These are phyloP conservation scores for Aureoboletus auriporus DNA, from an alignment of 768 basidiomycete genomes.

Conservation along the genomic window DNA sequence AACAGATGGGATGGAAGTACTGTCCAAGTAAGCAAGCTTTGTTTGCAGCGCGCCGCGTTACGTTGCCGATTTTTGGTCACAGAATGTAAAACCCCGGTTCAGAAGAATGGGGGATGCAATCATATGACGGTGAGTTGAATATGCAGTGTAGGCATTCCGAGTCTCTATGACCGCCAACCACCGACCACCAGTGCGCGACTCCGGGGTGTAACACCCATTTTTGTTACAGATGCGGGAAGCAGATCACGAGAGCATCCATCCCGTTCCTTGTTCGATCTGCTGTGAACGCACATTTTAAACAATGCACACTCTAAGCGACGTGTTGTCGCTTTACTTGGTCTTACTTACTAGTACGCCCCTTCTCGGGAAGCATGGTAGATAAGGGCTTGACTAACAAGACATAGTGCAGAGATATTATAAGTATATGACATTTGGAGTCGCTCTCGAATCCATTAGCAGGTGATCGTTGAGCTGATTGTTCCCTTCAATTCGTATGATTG, in stretches of 20 bases:
- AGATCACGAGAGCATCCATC: conserved; percentile 38
- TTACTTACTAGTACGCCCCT: too few species aligned
- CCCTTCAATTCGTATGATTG: too few species aligned
- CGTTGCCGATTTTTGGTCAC: not conserved
- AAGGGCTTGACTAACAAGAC: too few species aligned
- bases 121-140: conserved; percentile 51
- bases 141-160: not conserved
- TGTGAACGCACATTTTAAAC: conserved; percentile 31
- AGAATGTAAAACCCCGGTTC: conserved; percentile 45
- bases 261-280: conserved; percentile 29
- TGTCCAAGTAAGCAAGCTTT: conserved; percentile 46
- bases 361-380: too few species aligned
- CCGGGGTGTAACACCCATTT: conserved; percentile 57
- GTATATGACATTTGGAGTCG: too few species aligned
- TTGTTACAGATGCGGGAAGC: conserved; percentile 48
- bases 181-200: conserved; percentile 37
- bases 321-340: not conserved
- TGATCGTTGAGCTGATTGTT: too few species aligned
- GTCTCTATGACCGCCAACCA: not conserved
- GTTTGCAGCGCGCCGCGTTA: not conserved
- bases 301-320: conserved; percentile 26
- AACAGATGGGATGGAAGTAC: conserved; percentile 53
- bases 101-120: conserved; percentile 53
- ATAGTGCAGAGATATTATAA: too few species aligned
- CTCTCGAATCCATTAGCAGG: too few species aligned